Percentiles rank a stretch among this genome's conserved stretches.
Evolutionary conservation across 306 rosid genomes (phyloP).

Genomic region (Corylus americana): DNA sequence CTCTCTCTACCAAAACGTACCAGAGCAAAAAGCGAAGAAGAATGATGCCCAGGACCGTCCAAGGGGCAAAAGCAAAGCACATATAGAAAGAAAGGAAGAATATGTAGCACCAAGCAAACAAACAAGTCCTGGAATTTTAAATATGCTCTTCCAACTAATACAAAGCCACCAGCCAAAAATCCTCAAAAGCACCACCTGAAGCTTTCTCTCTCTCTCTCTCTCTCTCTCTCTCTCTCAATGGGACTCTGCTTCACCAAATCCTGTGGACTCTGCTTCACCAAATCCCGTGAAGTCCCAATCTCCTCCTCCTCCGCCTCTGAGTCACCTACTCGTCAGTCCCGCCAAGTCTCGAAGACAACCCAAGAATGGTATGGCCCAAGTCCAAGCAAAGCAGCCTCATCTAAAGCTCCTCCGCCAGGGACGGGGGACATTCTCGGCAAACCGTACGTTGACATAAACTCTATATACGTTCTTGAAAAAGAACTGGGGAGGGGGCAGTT

Average conservation of each 20-base stretch:
- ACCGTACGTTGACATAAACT: conserved; percentile 50
- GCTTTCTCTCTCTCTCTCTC: neutral
- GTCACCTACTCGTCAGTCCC: conserved; percentile 28
- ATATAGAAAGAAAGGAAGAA: conserved; percentile 15
- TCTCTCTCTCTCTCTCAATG: conserved; percentile 32
- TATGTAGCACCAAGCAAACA: neutral
- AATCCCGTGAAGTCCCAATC: conserved; percentile 51
- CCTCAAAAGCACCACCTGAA: neutral
- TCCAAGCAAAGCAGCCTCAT: conserved; percentile 25
- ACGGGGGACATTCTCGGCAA: conserved; percentile 51
- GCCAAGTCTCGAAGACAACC: conserved; percentile 16
- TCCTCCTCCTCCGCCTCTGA: conserved; percentile 40
- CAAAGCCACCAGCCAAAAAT: neutral
- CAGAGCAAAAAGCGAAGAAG: conserved; percentile 33
- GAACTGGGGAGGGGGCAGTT: conserved; percentile 84
- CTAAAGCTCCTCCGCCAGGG: conserved; percentile 8
- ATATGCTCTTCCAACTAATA: neutral
- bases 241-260: conserved; percentile 69
- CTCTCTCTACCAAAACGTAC: conserved; percentile 21
- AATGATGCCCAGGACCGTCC: conserved; percentile 42
- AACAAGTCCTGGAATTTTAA: neutral
- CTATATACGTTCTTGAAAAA: conserved; percentile 48
- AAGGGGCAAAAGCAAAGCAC: conserved; percentile 62
- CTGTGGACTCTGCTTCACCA: conserved; percentile 63
- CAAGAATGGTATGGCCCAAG: conserved; percentile 19